phyloP scores from a whole-genome alignment of 306 rosid species.

The Cajanus cajan region DNA sequence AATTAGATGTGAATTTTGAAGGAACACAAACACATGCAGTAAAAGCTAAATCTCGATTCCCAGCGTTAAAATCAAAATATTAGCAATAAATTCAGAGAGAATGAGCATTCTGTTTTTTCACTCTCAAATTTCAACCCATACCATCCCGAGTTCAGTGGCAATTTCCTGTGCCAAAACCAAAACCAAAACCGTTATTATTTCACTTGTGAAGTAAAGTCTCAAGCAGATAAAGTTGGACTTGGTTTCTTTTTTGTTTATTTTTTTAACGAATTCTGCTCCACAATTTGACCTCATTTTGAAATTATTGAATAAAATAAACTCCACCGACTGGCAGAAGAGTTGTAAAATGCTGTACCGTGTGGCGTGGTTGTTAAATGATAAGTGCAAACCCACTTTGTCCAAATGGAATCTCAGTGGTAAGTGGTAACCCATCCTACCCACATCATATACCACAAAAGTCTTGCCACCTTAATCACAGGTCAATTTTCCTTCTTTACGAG shows the following conservation, averaged over 20 bases:
- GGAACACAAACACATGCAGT: neutral
- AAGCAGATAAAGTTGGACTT: neutral
- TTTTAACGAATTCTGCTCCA: neutral
- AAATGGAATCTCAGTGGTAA: conserved; percentile 23
- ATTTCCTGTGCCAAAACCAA: neutral
- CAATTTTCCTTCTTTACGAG: neutral
- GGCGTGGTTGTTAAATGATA: neutral
- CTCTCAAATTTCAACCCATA: neutral
- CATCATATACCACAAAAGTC: conserved; percentile 2
- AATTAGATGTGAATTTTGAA: neutral
- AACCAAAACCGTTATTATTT: neutral
- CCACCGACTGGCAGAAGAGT: conserved; percentile 21
- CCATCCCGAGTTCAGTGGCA: neutral
- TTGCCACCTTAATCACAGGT: conserved; percentile 18
- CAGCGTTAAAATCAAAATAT: neutral
- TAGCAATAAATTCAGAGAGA: neutral
- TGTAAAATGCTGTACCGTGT: conserved; percentile 8
- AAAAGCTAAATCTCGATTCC: neutral
- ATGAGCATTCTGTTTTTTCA: neutral
- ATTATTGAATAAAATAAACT: neutral
- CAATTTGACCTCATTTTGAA: neutral
- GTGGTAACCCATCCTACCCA: neutral
- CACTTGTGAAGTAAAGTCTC: neutral
- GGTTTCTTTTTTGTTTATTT: neutral
- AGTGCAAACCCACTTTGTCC: conserved; percentile 34